phyloP scores from a whole-genome alignment of 1,284 basidiomycete species.

The Quambalaria eucalypti region DNA sequence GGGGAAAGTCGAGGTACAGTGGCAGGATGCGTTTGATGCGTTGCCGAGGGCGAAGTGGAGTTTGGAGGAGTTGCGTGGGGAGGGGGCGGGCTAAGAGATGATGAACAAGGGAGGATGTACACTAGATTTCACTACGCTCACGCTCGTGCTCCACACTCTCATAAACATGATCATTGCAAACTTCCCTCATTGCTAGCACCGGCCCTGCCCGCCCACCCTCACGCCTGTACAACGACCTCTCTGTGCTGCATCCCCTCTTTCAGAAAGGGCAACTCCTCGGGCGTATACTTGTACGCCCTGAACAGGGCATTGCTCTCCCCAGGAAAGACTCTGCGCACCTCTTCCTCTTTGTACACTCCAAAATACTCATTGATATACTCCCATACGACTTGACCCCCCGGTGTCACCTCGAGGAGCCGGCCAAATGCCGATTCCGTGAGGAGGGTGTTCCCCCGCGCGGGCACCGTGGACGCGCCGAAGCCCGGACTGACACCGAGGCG shows the following conservation, averaged over 20 bases:
- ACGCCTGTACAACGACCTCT: too few species aligned
- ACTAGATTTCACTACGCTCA: too few species aligned
- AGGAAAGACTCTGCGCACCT: background rate
- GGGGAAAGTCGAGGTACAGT: too few species aligned
- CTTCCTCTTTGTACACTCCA: background rate
- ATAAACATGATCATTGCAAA: too few species aligned
- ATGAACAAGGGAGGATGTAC: too few species aligned
- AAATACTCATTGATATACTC: background rate
- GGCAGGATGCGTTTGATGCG: background rate
- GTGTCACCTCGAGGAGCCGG: background rate
- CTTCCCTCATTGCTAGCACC: too few species aligned
- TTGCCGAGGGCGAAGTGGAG: background rate
- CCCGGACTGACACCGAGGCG: background rate
- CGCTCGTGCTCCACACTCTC: too few species aligned
- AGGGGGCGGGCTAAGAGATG: too few species aligned
- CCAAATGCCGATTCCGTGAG: background rate
- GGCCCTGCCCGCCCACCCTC: too few species aligned
- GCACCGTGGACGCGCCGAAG: background rate
- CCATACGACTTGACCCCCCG: background rate
- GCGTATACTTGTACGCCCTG: constrained; percentile 1
- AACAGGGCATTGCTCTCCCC: background rate
- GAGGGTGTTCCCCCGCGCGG: background rate
- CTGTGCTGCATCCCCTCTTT: too few species aligned
- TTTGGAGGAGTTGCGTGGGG: too few species aligned
- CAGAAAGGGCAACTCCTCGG: too few species aligned